phyloP scores from a whole-genome alignment of 176 grass and related monocot genomes.

The Pharus latifolius region DNA sequence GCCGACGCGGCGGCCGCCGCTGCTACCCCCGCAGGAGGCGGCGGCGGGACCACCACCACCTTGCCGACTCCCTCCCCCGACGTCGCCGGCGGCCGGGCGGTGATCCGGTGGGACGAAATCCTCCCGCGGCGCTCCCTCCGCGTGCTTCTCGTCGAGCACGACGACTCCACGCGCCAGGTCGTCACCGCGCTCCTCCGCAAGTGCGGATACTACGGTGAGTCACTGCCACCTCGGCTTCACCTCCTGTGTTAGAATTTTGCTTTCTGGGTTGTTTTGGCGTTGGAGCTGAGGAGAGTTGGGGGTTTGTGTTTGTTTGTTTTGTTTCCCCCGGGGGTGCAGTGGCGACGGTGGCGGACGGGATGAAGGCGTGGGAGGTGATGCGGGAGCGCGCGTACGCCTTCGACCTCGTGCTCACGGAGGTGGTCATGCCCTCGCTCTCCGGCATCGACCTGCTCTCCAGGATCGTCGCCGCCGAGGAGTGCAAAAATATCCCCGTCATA shows the following conservation, averaged over 20 bases:
- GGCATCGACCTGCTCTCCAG: conserved; percentile 80
- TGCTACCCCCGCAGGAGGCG: neutral
- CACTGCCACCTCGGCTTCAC: too few relatives aligned
- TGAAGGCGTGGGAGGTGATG: conserved; percentile 94
- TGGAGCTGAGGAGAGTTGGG: neutral
- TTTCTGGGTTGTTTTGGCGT: too few relatives aligned
- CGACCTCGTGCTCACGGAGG: conserved; percentile 94
- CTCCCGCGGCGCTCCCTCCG: conserved; percentile 68
- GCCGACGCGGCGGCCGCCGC: conserved; percentile 11
- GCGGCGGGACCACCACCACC: too few relatives aligned
- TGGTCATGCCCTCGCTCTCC: conserved; percentile 82
- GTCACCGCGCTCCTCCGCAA: conserved; percentile 94
- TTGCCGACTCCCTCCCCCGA: too few relatives aligned
- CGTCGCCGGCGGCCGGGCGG: neutral
- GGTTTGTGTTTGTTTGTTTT: neutral
- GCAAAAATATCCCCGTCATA: conserved; percentile 91
- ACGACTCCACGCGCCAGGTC: conserved; percentile 86
- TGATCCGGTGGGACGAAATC: conserved; percentile 71
- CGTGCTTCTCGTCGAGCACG: conserved; percentile 92
- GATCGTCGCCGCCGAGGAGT: conserved; percentile 62
- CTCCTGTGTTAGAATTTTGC: too few relatives aligned
- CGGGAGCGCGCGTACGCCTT: conserved; percentile 55
- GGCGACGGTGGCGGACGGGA: conserved; percentile 59
- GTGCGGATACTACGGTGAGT: conserved; percentile 85
- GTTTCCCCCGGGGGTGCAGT: conserved; percentile 34